phyloP scores from a whole-genome alignment of 371 early-diverging fungal species.

The Phascolomyces articulosus region DNA sequence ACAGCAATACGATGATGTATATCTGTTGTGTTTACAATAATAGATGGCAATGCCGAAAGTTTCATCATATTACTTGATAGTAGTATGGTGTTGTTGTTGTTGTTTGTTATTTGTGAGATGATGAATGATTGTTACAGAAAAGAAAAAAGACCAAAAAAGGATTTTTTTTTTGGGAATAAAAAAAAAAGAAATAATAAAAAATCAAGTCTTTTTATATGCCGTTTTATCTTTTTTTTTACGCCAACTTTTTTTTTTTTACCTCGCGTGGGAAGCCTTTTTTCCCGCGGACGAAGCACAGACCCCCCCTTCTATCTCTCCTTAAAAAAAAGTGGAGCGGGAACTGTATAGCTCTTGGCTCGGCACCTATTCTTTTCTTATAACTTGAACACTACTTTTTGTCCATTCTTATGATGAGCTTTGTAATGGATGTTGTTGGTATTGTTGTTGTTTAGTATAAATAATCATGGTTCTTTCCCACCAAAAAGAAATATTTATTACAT shows the following conservation, averaged over 20 bases:
- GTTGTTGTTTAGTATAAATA: no score
- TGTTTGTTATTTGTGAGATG: background rate
- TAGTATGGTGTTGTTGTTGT: no score
- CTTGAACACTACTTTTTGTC: background rate
- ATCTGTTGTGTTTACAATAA: background rate
- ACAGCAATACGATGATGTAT: conserved; percentile 1
- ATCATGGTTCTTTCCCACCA: no score
- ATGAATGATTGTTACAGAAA: background rate
- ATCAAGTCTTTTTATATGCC: background rate
- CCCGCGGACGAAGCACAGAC: conserved; percentile 4
- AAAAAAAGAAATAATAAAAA: background rate
- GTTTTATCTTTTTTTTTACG: background rate
- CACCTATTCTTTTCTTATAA: background rate
- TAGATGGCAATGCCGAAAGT: background rate
- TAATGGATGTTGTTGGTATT: no score
- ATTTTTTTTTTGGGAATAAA: background rate
- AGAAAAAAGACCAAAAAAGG: conserved; percentile 3
- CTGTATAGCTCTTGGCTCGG: background rate
- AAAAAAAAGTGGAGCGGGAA: background rate
- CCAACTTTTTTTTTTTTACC: background rate
- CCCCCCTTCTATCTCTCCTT: background rate
- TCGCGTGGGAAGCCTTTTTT: background rate
- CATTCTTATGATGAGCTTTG: no score
- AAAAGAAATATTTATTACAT: no score
- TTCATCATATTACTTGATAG: conserved; percentile 9